Evolutionary conservation across 176 grass and related monocot species (phyloP).

Genomic region (Microstegium vimineum): DNA sequence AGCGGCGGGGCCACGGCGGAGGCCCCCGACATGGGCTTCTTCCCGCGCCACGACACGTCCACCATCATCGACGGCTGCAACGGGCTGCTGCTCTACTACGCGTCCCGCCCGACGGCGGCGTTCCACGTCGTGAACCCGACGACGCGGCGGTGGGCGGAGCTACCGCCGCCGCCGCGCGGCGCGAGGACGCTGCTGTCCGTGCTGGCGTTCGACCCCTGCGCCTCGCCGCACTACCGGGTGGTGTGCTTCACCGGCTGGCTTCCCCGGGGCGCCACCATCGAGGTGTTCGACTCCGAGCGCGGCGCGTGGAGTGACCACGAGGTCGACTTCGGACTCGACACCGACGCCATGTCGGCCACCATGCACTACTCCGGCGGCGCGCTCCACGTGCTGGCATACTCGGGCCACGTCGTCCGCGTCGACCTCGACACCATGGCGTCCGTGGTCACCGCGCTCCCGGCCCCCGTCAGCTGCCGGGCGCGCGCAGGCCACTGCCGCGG

Average conservation of each 20-base stretch:
- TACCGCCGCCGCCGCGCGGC: conserved; percentile 36
- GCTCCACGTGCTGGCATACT: conserved; percentile 71
- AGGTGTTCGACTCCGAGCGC: conserved; percentile 62
- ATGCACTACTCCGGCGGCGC: conserved; percentile 61
- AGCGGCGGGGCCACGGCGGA: conserved; percentile 17
- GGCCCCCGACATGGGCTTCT: conserved; percentile 55
- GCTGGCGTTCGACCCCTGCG: conserved; percentile 66
- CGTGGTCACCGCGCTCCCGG: conserved; percentile 57
- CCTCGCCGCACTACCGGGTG: conserved; percentile 54
- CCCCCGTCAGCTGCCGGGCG: conserved; percentile 47
- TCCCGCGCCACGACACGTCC: conserved; percentile 54
- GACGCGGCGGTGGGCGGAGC: conserved; percentile 49
- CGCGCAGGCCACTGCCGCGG: conserved; percentile 62
- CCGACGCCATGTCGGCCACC: conserved; percentile 76
- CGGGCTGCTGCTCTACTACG: conserved; percentile 76
- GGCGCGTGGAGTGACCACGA: conserved; percentile 44
- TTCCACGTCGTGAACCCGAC: conserved; percentile 86
- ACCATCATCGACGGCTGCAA: conserved; percentile 85
- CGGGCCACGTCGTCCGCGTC: conserved; percentile 56
- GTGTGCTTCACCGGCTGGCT: conserved; percentile 65
- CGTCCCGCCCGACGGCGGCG: background rate
- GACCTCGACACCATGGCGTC: conserved; percentile 46
- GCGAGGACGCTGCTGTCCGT: conserved; percentile 56
- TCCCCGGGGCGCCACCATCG: conserved; percentile 46
- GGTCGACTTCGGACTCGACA: conserved; percentile 57